Base-by-base conservation (phyloP, 2,329 filamentous ascomycete species). In the Diaporthe australafricana region DNA sequence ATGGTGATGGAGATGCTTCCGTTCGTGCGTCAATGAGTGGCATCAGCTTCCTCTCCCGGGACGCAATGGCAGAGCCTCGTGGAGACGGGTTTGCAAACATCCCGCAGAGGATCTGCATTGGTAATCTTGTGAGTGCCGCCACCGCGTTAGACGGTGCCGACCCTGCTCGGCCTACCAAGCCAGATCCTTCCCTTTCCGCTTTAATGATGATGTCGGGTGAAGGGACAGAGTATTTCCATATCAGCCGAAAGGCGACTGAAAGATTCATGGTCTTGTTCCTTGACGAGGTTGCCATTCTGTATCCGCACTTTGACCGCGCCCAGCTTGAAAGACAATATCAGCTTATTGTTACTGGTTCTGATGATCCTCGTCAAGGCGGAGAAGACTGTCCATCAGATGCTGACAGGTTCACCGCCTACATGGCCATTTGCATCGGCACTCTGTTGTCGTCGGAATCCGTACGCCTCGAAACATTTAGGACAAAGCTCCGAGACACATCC, bases 31-130 rank as follows among this genome's bases (percentile, higher is more conserved):
- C 55, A 7, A 40, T 57, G 55, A 57, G 38, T 17, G 55, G 55
- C 7, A 57, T 57, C 22, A 57, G 35, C 55, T 57, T 57, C 55
- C 55, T 57, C 12, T 57, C 55, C 11, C 35, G n/a, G 55, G 55
- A 57, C 35, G 55, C 55, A 27, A 57, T 57, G 55, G 55, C 55
- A 42, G 55, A 57, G 22, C 55, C 55, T 42, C 55, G 55, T 5
- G 55, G 55, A 14, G 8, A 57, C 22, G 55, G 55, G 38, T 57
- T 27, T 11, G 35, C 35, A 8, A 57, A 57, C 55, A 57, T 57
- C 7, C 55, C 55, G 12, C 55, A 57, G n/a, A 57, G 22, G 3
- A 57, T 57, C 12, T 5, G 55, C 35, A 57, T 25, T 11, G 35
- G 12, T 9, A 57, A 42, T 14, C 55, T 57, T 25, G 55, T 57